Conservation (phyloP, 768 basidiomycete species). For the Glaciozyma martinii region DNA sequence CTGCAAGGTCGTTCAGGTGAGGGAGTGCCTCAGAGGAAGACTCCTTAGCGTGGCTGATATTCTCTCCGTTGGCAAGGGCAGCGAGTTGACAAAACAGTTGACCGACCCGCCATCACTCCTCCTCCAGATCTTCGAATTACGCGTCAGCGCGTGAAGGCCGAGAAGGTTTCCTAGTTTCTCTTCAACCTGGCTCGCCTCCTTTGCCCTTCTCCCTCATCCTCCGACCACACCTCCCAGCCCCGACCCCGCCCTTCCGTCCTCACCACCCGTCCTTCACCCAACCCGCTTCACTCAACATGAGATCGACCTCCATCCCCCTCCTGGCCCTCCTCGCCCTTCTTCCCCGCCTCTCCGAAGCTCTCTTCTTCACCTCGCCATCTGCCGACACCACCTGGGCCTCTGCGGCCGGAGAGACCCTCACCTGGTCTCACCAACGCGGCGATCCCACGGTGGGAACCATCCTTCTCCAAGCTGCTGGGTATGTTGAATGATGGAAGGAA, state of each 20-base stretch:
- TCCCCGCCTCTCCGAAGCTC: slow-evolving; percentile 5
- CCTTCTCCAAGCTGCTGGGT: slow-evolving; percentile 4
- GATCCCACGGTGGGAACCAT: slow-evolving; percentile 16
- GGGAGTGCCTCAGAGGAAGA: no score
- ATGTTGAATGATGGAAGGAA: neutral
- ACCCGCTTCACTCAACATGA: neutral
- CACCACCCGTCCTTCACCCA: no score
- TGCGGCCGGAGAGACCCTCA: slow-evolving; percentile 9
- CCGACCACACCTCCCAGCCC: neutral
- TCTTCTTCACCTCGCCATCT: slow-evolving; percentile 22
- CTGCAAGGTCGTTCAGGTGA: no score
- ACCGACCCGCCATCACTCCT: no score
- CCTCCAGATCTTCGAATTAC: no score
- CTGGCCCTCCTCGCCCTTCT: neutral
- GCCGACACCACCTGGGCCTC: neutral
- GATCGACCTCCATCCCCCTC: neutral
- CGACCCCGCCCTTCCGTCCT: no score
- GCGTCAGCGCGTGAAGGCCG: no score
- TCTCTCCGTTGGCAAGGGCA: no score
- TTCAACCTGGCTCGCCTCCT: no score
- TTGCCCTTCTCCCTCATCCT: neutral
- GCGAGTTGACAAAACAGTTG: no score
- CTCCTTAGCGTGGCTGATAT: no score
- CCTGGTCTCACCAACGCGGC: slow-evolving; percentile 19
- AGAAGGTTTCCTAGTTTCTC: no score